A percentile compares a stretch with the other conserved stretches of the same genome.
Evolutionary conservation across 768 basidiomycete species (phyloP).

Genomic region (Leccinum boreale): DNA sequence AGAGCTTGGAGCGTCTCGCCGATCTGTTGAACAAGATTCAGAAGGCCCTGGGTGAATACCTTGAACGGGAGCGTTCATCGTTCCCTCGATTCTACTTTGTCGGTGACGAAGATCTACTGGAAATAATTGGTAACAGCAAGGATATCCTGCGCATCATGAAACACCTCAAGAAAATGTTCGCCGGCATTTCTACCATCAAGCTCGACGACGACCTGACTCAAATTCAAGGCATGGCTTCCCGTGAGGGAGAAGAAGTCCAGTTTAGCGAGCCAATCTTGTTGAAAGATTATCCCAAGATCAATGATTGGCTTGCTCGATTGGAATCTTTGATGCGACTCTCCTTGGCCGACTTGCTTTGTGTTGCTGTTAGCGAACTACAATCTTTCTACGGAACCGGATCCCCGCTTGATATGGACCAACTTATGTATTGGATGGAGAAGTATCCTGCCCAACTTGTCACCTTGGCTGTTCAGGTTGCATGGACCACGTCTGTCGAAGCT

Average conservation of each 20-base stretch:
- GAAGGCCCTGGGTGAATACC: conserved; percentile 97
- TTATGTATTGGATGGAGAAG: conserved; percentile 89
- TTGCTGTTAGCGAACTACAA: conserved; percentile 77
- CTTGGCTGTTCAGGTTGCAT: conserved; percentile 90
- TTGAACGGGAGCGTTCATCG: conserved; percentile 94
- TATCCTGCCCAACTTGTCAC: conserved; percentile 97
- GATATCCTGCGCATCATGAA: conserved; percentile 98
- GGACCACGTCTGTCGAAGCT: conserved; percentile 82
- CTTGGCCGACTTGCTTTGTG: conserved; percentile 75
- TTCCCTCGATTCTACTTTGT: conserved; percentile 99
- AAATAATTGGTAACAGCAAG: conserved; percentile 99
- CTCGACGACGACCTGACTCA: conserved; percentile 85
- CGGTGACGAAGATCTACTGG: conserved; percentile 96
- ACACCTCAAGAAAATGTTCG: conserved; percentile 99
- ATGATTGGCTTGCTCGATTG: conserved; percentile 93
- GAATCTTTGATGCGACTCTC: conserved; percentile 93
- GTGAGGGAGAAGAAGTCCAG: conserved; percentile 90
- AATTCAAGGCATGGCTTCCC: conserved; percentile 91
- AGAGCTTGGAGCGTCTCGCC: conserved; percentile 93
- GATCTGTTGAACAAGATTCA: conserved; percentile 98
- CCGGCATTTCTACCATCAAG: conserved; percentile 86
- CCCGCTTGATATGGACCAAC: conserved; percentile 56
- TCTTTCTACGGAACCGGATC: conserved; percentile 70
- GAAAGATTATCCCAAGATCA: conserved; percentile 96
- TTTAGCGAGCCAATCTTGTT: conserved; percentile 83